Conservation (phyloP, 2,329 filamentous ascomycete species). For the Ceratocystis diversiconidia region DNA sequence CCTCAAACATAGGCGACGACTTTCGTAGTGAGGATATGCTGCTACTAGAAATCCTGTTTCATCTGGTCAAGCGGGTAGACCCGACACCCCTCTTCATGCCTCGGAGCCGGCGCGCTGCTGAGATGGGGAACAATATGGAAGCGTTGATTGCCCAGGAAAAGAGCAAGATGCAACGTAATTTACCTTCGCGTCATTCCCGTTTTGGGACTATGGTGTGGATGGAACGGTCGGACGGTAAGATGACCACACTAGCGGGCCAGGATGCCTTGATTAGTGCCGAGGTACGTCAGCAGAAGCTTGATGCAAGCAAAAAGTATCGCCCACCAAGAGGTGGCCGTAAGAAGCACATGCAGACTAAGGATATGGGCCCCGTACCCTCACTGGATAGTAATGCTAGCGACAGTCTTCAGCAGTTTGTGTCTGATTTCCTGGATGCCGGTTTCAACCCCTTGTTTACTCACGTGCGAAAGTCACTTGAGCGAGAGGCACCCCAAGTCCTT, state of each 20-base stretch:
- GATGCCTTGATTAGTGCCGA: conserved; percentile 62
- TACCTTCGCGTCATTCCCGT: conserved; percentile 76
- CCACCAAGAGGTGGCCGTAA: conserved; percentile 54
- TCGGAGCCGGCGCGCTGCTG: conserved; percentile 53
- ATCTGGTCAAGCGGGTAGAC: conserved; percentile 81
- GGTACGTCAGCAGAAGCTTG: conserved; percentile 71
- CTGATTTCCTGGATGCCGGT: conserved; percentile 85
- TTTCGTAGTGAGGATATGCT: conserved; percentile 79
- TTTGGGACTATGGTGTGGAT: conserved; percentile 98
- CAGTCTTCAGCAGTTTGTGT: conserved; percentile 67
- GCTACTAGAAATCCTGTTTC: conserved; percentile 84
- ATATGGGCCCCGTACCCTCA: conserved; percentile 60
- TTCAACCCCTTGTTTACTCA: conserved; percentile 87
- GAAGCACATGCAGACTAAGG: conserved; percentile 50
- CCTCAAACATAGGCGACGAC: conserved; percentile 86
- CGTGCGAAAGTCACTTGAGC: conserved; percentile 75
- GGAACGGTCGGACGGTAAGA: conserved; percentile 69
- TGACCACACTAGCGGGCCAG: conserved; percentile 79
- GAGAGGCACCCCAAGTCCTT: conserved; percentile 70
- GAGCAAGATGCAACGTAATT: conserved; percentile 62
- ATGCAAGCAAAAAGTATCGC: conserved; percentile 78
- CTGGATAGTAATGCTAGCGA: conserved; percentile 61
- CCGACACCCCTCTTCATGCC: conserved; percentile 74
- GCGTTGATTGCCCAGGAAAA: conserved; percentile 68
- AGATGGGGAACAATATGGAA: conserved; percentile 59